Evolutionary conservation across 768 basidiomycete species (phyloP).

Genomic region (Termitomyces sp.): DNA sequence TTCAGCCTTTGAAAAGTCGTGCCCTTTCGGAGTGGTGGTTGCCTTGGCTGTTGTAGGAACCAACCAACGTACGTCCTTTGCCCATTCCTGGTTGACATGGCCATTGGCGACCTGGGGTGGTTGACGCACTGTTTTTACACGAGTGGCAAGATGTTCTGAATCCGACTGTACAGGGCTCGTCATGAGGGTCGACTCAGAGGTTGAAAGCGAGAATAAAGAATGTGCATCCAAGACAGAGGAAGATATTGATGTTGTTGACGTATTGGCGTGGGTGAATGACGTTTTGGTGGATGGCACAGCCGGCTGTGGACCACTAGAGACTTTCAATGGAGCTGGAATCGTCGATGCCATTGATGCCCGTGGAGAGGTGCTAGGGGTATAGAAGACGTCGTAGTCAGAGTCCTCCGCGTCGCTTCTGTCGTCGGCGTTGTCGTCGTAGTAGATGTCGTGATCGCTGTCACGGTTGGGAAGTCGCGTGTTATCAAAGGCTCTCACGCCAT

Average conservation of each 20-base stretch:
- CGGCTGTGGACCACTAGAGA: constrained; percentile 11
- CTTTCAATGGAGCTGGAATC: constrained; percentile 21
- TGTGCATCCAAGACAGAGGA: constrained; percentile 39
- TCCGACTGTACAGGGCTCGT: constrained; percentile 32
- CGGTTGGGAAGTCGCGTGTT: constrained; percentile 1
- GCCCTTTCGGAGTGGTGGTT: constrained; percentile 17
- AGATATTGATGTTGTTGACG: constrained; percentile 32
- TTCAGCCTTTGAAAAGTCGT: constrained; percentile 3
- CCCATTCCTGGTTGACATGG: constrained; percentile 59
- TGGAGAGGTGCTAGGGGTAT: constrained; percentile 58
- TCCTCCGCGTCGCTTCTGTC: constrained; percentile 27
- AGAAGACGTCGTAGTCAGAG: constrained; percentile 50
- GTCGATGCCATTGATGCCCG: constrained; percentile 42
- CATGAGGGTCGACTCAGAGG: constrained; percentile 34
- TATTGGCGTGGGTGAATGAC: constrained; percentile 18
- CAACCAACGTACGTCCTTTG: constrained; percentile 66
- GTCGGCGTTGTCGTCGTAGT: constrained; percentile 9
- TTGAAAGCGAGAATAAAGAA: constrained; percentile 34
- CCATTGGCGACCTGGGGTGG: constrained; percentile 13
- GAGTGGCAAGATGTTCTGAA: constrained; percentile 19
- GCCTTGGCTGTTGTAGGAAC: constrained; percentile 23
- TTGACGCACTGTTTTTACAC: constrained; percentile 13
- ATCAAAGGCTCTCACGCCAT: constrained; percentile 15
- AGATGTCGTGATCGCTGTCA: constrained; percentile 1
- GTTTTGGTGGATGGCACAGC: constrained; percentile 21